Percentiles rank a stretch among this genome's conserved stretches.
Conservation (phyloP, 2,329 filamentous ascomycete genomes). For the Pseudogymnoascus sp. region DNA sequence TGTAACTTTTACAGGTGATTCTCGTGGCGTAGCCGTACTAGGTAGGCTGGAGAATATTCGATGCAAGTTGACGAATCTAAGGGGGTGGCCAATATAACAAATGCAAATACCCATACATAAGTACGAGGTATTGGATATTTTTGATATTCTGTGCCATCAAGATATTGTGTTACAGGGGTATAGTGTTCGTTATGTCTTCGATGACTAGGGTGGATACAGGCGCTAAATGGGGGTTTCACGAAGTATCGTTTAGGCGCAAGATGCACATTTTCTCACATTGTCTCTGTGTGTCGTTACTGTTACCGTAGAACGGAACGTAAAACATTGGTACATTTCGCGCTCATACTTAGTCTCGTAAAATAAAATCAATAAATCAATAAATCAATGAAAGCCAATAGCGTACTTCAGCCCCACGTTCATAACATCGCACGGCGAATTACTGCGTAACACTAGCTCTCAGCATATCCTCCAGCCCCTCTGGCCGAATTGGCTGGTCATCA, state of each 20-base stretch:
- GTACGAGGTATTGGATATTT: not conserved
- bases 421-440: not conserved
- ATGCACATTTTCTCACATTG: not conserved
- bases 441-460: constrained; percentile 6
- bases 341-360: not conserved
- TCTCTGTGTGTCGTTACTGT: not conserved
- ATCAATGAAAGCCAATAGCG: not conserved
- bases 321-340: not conserved
- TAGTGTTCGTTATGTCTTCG: not conserved
- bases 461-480: constrained; percentile 12
- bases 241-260: not conserved
- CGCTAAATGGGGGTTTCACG: not conserved
- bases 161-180: not conserved
- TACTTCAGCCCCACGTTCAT: not conserved
- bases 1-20: not conserved
- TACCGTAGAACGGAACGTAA: not conserved
- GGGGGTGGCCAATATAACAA: not conserved
- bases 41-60: not conserved
- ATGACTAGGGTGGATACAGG: not conserved
- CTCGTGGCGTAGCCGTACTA: not conserved
- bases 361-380: not conserved
- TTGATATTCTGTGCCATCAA: not conserved
- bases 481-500: constrained; percentile 13
- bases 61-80: not conserved
- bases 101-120: not conserved